Conservation (phyloP, 257 asterid genomes). For the Solanum medicagineum region DNA sequence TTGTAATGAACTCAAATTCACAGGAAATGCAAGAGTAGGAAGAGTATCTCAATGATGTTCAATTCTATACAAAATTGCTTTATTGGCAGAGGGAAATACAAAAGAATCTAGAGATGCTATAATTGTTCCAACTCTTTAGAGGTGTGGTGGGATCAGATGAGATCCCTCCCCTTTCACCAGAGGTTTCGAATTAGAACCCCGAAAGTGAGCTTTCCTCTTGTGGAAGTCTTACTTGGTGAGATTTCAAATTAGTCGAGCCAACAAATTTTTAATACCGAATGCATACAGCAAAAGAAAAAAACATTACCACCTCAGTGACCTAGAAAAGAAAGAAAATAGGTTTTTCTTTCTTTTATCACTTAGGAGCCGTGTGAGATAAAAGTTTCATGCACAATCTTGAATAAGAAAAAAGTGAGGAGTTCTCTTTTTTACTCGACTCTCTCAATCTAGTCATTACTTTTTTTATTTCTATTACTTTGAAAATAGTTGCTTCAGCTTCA, state of each 20-base stretch:
- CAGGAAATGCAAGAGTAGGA: neutral
- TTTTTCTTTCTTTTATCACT: no score
- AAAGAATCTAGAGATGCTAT: neutral
- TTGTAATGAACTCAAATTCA: neutral
- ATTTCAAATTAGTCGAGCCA: neutral
- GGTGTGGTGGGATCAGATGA: neutral
- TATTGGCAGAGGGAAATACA: neutral
- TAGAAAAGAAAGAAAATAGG: neutral
- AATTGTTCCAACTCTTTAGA: neutral
- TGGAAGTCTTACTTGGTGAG: neutral
- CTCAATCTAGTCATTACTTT: no score
- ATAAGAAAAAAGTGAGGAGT: no score
- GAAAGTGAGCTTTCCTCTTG: neutral
- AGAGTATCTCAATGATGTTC: neutral
- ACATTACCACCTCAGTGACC: neutral
- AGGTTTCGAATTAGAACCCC: neutral
- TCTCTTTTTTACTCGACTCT: no score
- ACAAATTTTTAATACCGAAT: neutral
- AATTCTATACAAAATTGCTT: neutral
- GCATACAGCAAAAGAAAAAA: neutral
- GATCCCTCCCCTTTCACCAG: neutral
- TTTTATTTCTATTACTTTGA: no score
- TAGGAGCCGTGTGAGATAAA: no score
- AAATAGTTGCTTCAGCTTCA: no score
- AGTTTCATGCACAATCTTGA: no score